These are phyloP conservation scores for Neonectria neomacrospora DNA, from an alignment of 2,329 filamentous ascomycete genomes.

Conservation along the genomic window DNA sequence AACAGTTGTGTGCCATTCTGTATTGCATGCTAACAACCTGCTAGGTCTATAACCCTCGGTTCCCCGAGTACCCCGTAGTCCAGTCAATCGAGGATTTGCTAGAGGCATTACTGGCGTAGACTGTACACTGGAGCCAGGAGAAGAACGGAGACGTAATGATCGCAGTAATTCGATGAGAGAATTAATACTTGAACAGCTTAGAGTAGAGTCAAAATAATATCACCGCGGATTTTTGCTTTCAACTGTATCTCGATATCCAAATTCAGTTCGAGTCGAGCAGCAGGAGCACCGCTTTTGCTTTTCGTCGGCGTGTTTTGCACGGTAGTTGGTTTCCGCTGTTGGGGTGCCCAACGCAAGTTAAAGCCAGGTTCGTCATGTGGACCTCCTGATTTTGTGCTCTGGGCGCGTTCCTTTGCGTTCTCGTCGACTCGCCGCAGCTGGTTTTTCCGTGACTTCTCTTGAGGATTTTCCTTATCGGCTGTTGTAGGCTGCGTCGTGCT, in stretches of 20 bases:
- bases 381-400: neutral
- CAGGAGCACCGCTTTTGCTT: neutral
- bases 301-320: neutral
- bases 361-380: neutral
- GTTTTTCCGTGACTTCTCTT: neutral
- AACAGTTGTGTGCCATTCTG: neutral
- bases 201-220: neutral
- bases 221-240: neutral
- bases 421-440: neutral
- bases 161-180: neutral
- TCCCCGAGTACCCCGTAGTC: constrained; percentile 22
- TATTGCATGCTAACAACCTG: neutral
- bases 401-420: neutral
- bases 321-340: neutral
- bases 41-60: constrained; percentile 25
- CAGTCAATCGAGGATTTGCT: constrained; percentile 18
- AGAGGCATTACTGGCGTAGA: neutral
- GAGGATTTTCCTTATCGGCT: neutral
- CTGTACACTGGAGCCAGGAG: neutral
- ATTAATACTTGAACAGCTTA: neutral
- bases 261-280: neutral
- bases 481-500: neutral
- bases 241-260: neutral
- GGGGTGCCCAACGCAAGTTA: neutral
- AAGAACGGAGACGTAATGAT: neutral